These are phyloP conservation scores for Trametes cubensis DNA, from an alignment of 768 basidiomycete genomes.

Conservation along the genomic window DNA sequence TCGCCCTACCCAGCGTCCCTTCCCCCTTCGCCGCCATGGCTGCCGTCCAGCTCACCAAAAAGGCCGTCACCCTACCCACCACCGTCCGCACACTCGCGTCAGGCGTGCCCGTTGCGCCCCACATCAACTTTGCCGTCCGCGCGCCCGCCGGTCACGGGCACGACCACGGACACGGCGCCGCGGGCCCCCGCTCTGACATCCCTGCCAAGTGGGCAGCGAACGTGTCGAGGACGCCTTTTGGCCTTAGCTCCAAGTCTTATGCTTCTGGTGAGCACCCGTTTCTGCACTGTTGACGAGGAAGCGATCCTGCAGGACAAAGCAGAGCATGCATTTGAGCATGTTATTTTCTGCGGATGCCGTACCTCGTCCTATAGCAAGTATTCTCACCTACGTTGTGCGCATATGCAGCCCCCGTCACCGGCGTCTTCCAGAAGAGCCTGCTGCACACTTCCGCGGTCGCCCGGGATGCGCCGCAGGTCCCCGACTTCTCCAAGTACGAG, in stretches of 20 bases:
- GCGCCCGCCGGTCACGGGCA: constrained; percentile 57
- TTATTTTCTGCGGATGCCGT: constrained; percentile 2
- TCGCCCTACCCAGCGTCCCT: constrained; percentile 7
- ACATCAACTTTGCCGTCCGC: constrained; percentile 72
- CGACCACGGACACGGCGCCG: constrained; percentile 56
- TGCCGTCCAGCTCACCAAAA: constrained; percentile 74
- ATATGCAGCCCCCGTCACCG: constrained; percentile 54
- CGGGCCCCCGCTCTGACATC: constrained; percentile 60
- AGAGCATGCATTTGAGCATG: neutral
- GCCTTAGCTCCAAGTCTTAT: constrained; percentile 67
- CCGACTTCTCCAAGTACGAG: constrained; percentile 86
- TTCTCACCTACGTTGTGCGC: constrained; percentile 7
- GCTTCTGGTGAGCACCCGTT: constrained; percentile 53
- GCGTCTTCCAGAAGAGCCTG: constrained; percentile 64
- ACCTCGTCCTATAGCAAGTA: neutral
- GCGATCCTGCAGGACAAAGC: neutral
- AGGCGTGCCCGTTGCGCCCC: constrained; percentile 77
- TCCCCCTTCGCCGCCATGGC: constrained; percentile 51
- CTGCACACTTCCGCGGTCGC: constrained; percentile 75
- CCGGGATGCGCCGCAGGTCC: constrained; percentile 79
- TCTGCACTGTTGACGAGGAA: neutral
- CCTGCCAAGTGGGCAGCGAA: constrained; percentile 68
- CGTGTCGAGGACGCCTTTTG: constrained; percentile 49
- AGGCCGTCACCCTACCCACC: constrained; percentile 78
- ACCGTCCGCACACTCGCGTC: constrained; percentile 78